Percentiles rank a stretch among this genome's conserved stretches.
phyloP scores from a whole-genome alignment of 768 basidiomycete species.

The Phylloporus sp. region DNA sequence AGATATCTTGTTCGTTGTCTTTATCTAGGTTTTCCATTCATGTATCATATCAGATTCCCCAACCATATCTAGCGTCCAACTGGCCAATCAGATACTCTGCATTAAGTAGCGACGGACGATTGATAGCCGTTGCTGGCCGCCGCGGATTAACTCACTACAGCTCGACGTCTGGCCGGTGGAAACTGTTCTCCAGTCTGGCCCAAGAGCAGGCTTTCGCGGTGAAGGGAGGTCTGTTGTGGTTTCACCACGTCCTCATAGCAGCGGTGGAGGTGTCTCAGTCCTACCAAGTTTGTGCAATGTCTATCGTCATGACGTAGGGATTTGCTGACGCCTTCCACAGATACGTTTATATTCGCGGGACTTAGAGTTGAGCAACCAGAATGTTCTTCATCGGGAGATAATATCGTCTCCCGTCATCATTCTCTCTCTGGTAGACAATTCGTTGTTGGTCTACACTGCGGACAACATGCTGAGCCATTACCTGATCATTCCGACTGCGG shows the following conservation, averaged over 20 bases:
- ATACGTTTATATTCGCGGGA: slow-evolving; percentile 94
- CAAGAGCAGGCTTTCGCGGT: slow-evolving; percentile 89
- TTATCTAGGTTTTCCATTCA: background rate
- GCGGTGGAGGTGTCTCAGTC: slow-evolving; percentile 81
- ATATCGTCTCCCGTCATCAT: slow-evolving; percentile 77
- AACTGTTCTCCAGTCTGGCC: slow-evolving; percentile 71
- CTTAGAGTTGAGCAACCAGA: slow-evolving; percentile 76
- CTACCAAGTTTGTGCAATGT: slow-evolving; percentile 54
- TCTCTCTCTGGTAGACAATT: slow-evolving; percentile 91
- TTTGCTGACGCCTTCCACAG: slow-evolving; percentile 38
- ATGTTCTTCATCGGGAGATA: slow-evolving; percentile 77
- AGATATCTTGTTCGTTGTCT: slow-evolving; percentile 1
- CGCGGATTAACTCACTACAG: slow-evolving; percentile 93
- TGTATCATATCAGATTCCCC: slow-evolving; percentile 64
- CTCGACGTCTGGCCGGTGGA: slow-evolving; percentile 93
- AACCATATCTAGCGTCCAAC: slow-evolving; percentile 81
- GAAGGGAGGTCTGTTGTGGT: slow-evolving; percentile 92
- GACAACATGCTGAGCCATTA: slow-evolving; percentile 95
- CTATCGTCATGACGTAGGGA: background rate
- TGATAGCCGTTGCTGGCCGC: slow-evolving; percentile 90
- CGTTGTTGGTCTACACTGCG: slow-evolving; percentile 87
- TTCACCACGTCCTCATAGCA: slow-evolving; percentile 90
- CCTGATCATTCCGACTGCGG: slow-evolving; percentile 78
- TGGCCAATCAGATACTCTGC: slow-evolving; percentile 95
- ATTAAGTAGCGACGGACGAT: slow-evolving; percentile 83